Percentiles rank a stretch among this genome's conserved stretches.
phyloP scores from a whole-genome alignment of 2,329 filamentous ascomycete species.

The Anthostomella pinea region DNA sequence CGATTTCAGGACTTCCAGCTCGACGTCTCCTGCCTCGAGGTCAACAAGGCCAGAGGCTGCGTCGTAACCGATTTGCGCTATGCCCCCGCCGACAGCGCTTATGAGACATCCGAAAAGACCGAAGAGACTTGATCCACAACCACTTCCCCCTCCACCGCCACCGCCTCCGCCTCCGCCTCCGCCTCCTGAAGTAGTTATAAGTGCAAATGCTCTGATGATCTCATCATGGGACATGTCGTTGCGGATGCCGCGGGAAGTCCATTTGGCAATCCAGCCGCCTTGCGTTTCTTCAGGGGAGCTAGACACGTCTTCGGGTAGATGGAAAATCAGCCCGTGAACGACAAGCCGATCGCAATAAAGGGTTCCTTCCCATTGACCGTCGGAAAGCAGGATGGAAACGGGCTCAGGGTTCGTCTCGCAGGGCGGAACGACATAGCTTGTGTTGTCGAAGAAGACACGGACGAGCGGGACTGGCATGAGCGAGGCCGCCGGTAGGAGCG shows the following conservation, averaged over 20 bases:
- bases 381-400: neutral
- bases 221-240: neutral
- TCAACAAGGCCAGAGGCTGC: neutral
- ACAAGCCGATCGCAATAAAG: neutral
- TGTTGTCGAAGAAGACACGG: conserved; percentile 1
- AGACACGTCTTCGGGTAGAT: neutral
- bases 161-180: neutral
- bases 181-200: neutral
- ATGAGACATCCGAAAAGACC: neutral
- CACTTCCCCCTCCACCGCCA: neutral
- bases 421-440: neutral
- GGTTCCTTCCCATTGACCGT: neutral
- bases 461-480: neutral
- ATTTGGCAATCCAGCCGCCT: neutral
- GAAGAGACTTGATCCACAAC: neutral
- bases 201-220: neutral
- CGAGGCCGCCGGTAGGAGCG: neutral
- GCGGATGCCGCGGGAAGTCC: neutral
- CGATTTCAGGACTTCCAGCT: neutral
- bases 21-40: neutral
- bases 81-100: neutral
- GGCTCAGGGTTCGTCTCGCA: neutral
- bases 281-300: neutral
- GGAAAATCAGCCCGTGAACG: neutral
- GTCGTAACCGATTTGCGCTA: neutral